A percentile compares a stretch with the other conserved stretches of the same genome.
These are phyloP conservation scores for Penicillium flavigenum DNA, from an alignment of 495 filamentous ascomycete species.

Conservation along the genomic window DNA sequence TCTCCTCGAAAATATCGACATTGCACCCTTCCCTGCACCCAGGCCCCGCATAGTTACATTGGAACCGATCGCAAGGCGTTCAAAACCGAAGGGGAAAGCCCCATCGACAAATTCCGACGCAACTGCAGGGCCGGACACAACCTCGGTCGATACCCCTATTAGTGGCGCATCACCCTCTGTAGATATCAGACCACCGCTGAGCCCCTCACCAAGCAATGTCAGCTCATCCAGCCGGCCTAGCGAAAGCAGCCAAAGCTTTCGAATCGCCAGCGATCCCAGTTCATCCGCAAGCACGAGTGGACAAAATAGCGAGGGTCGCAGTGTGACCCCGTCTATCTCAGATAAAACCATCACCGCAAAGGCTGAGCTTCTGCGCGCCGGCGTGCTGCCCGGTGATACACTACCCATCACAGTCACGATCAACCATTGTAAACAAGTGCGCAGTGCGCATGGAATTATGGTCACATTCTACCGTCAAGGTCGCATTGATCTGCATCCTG, in stretches of 20 bases:
- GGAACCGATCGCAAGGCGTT: constrained; percentile 64
- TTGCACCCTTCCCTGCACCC: constrained; percentile 55
- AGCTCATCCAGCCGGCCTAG: constrained; percentile 63
- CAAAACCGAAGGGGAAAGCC: constrained; percentile 47
- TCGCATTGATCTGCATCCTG: constrained; percentile 83
- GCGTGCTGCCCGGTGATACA: constrained; percentile 82
- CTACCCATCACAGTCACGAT: constrained; percentile 78
- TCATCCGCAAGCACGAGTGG: constrained; percentile 39
- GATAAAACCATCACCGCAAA: constrained; percentile 80
- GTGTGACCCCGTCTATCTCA: constrained; percentile 41
- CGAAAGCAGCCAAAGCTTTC: constrained; percentile 57
- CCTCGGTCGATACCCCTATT: constrained; percentile 35
- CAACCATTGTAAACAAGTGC: constrained; percentile 81
- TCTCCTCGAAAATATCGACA: constrained; percentile 70
- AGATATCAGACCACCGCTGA: constrained; percentile 45
- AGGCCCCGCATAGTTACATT: constrained; percentile 76
- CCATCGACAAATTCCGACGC: constrained; percentile 38
- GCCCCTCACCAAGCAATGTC: constrained; percentile 60
- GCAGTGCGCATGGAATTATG: constrained; percentile 88
- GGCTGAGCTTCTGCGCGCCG: constrained; percentile 77
- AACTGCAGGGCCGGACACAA: constrained; percentile 33
- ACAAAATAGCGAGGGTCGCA: constrained; percentile 45
- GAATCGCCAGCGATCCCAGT: constrained; percentile 40
- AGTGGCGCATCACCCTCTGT: constrained; percentile 28
- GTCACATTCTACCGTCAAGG: constrained; percentile 90